Evolutionary conservation across 148 eudicot genomes (phyloP).

Genomic region (Amaranthus hypochondriacus): DNA sequence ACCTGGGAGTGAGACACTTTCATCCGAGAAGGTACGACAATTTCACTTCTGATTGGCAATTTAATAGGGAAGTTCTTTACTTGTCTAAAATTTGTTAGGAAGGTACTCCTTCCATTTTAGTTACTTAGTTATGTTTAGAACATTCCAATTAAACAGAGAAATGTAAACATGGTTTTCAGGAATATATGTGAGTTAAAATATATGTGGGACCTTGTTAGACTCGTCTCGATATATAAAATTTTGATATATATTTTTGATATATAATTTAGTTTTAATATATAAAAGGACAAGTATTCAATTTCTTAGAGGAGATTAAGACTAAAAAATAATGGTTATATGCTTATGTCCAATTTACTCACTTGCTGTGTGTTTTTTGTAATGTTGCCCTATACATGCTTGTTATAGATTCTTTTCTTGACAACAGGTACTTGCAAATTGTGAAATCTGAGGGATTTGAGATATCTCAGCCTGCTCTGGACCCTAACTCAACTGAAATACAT

Average conservation of each 20-base stretch:
- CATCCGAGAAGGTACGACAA: slow-evolving; percentile 71
- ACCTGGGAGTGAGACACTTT: slow-evolving; percentile 79
- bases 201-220: no score
- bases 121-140: no score
- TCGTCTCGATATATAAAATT: no score
- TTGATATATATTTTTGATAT: no score
- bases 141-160: no score
- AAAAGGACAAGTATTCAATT: no score
- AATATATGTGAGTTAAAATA: no score
- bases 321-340: no score
- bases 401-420: slow-evolving; percentile 12
- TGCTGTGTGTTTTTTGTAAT: not conserved
- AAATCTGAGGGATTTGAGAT: slow-evolving; percentile 75
- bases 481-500: slow-evolving; percentile 93
- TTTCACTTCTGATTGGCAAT: not conserved
- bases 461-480: slow-evolving; percentile 95
- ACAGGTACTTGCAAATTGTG: slow-evolving; percentile 76
- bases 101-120: no score
- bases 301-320: no score
- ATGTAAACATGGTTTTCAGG: no score
- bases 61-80: not conserved
- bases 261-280: no score
- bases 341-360: not conserved
- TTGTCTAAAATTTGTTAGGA: not conserved
- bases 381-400: not conserved